Conservation (phyloP, 768 basidiomycete species). For the Trametes elegans region DNA sequence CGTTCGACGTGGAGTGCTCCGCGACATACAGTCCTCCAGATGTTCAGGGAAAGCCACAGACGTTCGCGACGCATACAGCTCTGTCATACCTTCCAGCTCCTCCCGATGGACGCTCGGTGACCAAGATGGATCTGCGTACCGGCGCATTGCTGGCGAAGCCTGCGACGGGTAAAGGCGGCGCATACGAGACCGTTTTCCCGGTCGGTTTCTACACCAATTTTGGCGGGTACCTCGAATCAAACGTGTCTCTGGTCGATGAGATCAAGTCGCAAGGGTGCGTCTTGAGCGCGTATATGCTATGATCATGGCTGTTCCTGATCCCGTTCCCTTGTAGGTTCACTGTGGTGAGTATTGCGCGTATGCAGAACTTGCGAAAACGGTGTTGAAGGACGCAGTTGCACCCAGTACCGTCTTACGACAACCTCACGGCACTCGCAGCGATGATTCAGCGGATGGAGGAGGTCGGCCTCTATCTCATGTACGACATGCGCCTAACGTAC, state of each 20-base stretch:
- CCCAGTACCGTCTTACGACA: slow-evolving; percentile 64
- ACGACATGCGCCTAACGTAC: slow-evolving; percentile 78
- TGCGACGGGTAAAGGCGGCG: slow-evolving; percentile 19
- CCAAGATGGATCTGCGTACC: slow-evolving; percentile 47
- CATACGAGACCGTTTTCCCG: slow-evolving; percentile 49
- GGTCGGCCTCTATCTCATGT: slow-evolving; percentile 71
- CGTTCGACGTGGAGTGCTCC: slow-evolving; percentile 36
- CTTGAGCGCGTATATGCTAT: background rate
- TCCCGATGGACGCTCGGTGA: slow-evolving; percentile 37
- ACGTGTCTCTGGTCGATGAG: slow-evolving; percentile 51
- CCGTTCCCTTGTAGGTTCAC: slow-evolving; percentile 33
- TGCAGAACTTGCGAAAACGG: background rate
- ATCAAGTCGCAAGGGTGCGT: slow-evolving; percentile 57
- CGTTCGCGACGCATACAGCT: slow-evolving; percentile 31
- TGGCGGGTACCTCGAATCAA: slow-evolving; percentile 48
- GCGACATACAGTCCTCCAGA: slow-evolving; percentile 28
- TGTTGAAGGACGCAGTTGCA: slow-evolving; percentile 48
- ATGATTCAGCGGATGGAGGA: slow-evolving; percentile 73
- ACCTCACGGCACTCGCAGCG: slow-evolving; percentile 52
- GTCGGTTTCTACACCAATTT: slow-evolving; percentile 75
- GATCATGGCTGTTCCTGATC: background rate
- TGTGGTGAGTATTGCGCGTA: slow-evolving; percentile 30
- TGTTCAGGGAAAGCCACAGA: slow-evolving; percentile 22
- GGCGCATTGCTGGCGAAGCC: slow-evolving; percentile 43
- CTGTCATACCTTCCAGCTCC: slow-evolving; percentile 43